A percentile compares a stretch with the other conserved stretches of the same genome.
Conservation (phyloP, 116 monocot species). For the Dioscorea cayenensis region DNA sequence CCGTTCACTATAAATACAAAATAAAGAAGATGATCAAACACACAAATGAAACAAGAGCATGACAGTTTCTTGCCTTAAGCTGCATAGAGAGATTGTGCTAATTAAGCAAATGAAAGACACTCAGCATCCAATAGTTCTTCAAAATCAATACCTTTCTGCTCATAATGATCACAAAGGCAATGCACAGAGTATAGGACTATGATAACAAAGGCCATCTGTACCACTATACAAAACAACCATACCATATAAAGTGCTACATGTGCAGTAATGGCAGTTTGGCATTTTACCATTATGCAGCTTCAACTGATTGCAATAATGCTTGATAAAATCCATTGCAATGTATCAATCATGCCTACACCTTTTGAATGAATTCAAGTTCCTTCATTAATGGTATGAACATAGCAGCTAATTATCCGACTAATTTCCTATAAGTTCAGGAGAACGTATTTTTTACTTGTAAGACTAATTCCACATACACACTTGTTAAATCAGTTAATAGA, state of each 20-base stretch:
- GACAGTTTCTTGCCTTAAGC: too few relatives aligned
- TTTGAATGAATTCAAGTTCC: too few relatives aligned
- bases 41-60: background rate
- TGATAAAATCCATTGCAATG: background rate
- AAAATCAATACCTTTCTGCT: background rate
- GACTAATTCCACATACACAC: too few relatives aligned
- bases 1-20: background rate
- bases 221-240: background rate
- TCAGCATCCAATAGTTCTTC: background rate
- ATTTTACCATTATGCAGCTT: background rate
- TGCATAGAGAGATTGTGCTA: too few relatives aligned
- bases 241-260: background rate
- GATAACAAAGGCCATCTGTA: background rate
- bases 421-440: background rate
- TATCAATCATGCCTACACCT: background rate
- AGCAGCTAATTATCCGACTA: background rate
- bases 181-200: background rate
- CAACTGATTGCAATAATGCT: background rate
- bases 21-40: background rate
- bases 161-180: background rate
- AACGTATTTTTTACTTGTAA: too few relatives aligned
- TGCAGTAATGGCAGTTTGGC: background rate
- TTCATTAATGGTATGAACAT: too few relatives aligned
- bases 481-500: too few relatives aligned
- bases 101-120: background rate